phyloP scores from a whole-genome alignment of 495 filamentous ascomycete genomes.

The Talaromyces liani region DNA sequence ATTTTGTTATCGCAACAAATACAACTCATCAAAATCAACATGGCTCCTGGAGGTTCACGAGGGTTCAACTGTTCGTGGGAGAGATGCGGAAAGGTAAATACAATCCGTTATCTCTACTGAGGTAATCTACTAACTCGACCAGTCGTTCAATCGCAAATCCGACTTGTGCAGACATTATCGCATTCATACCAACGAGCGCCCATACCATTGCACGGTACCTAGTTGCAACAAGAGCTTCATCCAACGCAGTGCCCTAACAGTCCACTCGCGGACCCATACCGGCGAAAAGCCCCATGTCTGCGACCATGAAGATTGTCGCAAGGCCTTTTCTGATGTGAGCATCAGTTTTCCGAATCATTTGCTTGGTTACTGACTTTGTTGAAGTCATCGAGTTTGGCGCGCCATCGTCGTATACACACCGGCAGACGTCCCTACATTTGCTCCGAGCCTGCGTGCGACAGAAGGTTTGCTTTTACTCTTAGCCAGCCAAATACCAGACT shows the following conservation, averaged over 20 bases:
- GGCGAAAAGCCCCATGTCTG: slow-evolving; percentile 87
- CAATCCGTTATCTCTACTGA: background rate
- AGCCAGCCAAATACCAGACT: slow-evolving; percentile 8
- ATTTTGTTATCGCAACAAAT: background rate
- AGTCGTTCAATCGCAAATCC: slow-evolving; percentile 93
- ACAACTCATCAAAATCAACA: slow-evolving; percentile 9
- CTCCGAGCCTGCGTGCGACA: slow-evolving; percentile 66
- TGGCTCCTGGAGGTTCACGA: slow-evolving; percentile 39
- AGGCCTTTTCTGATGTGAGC: slow-evolving; percentile 80
- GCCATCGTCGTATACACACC: slow-evolving; percentile 81
- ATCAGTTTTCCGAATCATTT: slow-evolving; percentile 19
- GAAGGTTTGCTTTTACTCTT: slow-evolving; percentile 50
- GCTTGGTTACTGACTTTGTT: slow-evolving; percentile 15
- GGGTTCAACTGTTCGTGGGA: slow-evolving; percentile 43
- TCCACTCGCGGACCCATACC: slow-evolving; percentile 81
- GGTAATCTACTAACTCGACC: slow-evolving; percentile 1
- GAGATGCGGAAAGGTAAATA: slow-evolving; percentile 37
- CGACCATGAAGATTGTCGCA: slow-evolving; percentile 69
- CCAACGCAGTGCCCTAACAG: slow-evolving; percentile 78
- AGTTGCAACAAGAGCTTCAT: slow-evolving; percentile 86
- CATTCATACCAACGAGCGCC: slow-evolving; percentile 86
- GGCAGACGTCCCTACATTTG: slow-evolving; percentile 83
- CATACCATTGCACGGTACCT: slow-evolving; percentile 61
- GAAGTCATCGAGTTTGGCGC: slow-evolving; percentile 79
- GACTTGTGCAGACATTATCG: slow-evolving; percentile 82